phyloP scores from a whole-genome alignment of 2,329 filamentous ascomycete species.

The Alternaria ventricosa region DNA sequence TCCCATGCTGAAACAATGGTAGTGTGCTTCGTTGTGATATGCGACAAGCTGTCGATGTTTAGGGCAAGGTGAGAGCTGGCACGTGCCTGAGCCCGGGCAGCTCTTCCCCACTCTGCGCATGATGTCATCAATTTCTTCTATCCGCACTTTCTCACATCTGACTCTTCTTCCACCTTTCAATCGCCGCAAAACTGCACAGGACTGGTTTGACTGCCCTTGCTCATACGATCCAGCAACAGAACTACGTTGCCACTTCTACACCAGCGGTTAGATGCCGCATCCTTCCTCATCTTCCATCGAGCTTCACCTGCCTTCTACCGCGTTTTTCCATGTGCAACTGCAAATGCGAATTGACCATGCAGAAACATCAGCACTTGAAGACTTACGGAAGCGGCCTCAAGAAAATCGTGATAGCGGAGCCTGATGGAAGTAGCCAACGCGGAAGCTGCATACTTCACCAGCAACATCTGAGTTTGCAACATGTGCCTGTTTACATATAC shows the following conservation, averaged over 20 bases:
- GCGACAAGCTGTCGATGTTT: neutral
- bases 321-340: neutral
- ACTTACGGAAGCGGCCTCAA: neutral
- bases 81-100: neutral
- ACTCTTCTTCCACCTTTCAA: too few relatives aligned
- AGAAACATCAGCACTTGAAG: rapidly evolving
- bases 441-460: neutral
- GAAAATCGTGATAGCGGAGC: neutral
- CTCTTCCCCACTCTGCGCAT: neutral
- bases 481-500: neutral
- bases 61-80: neutral
- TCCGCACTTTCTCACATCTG: too few relatives aligned
- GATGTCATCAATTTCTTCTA: too few relatives aligned
- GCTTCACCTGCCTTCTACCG: neutral
- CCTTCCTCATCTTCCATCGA: too few relatives aligned
- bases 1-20: neutral
- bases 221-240: too few relatives aligned
- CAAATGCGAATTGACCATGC: neutral
- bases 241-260: too few relatives aligned
- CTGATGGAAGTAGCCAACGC: neutral
- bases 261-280: too few relatives aligned
- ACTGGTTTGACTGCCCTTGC: too few relatives aligned
- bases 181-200: too few relatives aligned
- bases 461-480: neutral
- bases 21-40: neutral